These are phyloP conservation scores for Dysphania ambrosioides DNA, from an alignment of 148 eudicot genomes.

Conservation along the genomic window DNA sequence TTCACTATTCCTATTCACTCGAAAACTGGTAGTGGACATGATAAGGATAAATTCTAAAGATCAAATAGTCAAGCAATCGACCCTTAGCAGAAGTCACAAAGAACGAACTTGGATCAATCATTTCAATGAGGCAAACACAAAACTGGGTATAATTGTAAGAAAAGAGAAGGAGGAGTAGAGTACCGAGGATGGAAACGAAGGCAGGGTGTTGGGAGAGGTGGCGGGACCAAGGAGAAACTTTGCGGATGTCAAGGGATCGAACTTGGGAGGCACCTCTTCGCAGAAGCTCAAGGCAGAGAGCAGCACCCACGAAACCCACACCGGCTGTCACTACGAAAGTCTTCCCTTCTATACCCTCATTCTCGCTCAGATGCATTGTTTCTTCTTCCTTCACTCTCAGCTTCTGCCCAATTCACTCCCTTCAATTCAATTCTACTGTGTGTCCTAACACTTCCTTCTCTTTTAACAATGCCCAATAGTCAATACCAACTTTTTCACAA, in stretches of 20 bases:
- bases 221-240: slow-evolving; percentile 53
- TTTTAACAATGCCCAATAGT: too few species aligned
- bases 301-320: slow-evolving; percentile 71
- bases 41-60: too few species aligned
- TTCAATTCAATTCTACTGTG: too few species aligned
- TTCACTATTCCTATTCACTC: too few species aligned
- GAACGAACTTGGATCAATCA: too few species aligned
- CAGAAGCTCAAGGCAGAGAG: slow-evolving; percentile 69
- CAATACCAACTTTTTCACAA: too few species aligned
- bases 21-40: too few species aligned
- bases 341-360: slow-evolving; percentile 78
- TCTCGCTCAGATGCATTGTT: slow-evolving; percentile 93
- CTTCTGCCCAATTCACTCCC: too few species aligned
- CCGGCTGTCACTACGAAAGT: slow-evolving; percentile 80
- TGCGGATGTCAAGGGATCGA: slow-evolving; percentile 53
- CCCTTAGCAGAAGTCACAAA: too few species aligned
- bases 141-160: not conserved
- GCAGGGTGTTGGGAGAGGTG: slow-evolving; percentile 38
- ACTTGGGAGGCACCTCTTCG: slow-evolving; percentile 72
- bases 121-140: not conserved
- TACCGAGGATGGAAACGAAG: slow-evolving; percentile 46
- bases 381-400: not conserved
- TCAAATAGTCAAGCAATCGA: too few species aligned
- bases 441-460: too few species aligned
- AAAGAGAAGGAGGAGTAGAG: not conserved